Conservation (phyloP, 1,284 basidiomycete species). For the Leucoagaricus sp. region DNA sequence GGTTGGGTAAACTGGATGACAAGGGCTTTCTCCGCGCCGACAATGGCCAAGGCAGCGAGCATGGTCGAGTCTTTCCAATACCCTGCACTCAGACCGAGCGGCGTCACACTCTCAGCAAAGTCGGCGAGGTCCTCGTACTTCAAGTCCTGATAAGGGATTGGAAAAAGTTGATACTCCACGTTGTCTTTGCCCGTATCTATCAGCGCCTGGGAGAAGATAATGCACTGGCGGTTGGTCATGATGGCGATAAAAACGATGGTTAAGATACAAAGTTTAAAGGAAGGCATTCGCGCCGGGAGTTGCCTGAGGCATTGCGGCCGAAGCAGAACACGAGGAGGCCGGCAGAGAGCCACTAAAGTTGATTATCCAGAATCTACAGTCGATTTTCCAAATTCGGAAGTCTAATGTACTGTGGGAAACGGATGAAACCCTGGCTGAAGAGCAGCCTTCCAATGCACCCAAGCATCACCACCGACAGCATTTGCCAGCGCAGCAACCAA, state of each 20-base stretch:
- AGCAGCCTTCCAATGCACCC: slow-evolving; percentile 28
- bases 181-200: slow-evolving; percentile 8
- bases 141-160: slow-evolving; percentile 9
- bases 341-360: not conserved
- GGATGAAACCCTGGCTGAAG: slow-evolving; percentile 5
- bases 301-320: slow-evolving; percentile 7
- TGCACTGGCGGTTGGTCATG: slow-evolving; percentile 1
- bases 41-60: slow-evolving; percentile 17
- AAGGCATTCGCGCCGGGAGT: slow-evolving; percentile 4
- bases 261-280: not conserved
- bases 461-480: slow-evolving; percentile 38
- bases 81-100: slow-evolving; percentile 19
- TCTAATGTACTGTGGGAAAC: slow-evolving; percentile 8
- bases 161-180: not conserved
- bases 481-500: slow-evolving; percentile 50
- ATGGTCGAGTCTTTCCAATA: slow-evolving; percentile 10
- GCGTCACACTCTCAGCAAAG: slow-evolving; percentile 14
- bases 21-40: slow-evolving; percentile 17
- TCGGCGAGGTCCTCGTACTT: slow-evolving; percentile 11
- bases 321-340: slow-evolving; percentile 1
- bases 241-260: slow-evolving; percentile 6
- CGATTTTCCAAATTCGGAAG: slow-evolving; percentile 3
- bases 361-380: not conserved
- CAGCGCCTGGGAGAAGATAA: slow-evolving; percentile 5
- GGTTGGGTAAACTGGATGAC: slow-evolving; percentile 16